A percentile compares a stretch with the other conserved stretches of the same genome.
These are phyloP conservation scores for Xerophyta viscosa DNA, from an alignment of 106 monocot species.

Conservation along the genomic window DNA sequence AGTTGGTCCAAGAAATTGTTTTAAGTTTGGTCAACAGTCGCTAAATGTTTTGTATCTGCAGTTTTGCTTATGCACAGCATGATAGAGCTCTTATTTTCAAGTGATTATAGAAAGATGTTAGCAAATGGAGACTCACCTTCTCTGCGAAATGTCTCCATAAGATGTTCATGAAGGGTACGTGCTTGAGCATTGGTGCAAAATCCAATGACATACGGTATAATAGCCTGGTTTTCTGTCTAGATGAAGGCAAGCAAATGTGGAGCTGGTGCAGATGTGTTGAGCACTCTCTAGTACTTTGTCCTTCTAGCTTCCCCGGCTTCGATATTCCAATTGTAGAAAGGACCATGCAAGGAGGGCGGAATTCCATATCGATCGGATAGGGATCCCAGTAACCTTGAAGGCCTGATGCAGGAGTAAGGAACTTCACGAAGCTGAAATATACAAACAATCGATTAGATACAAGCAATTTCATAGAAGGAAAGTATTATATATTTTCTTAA, in stretches of 20 bases:
- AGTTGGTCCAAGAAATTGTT: too few species aligned
- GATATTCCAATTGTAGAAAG: conserved; percentile 95
- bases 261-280: conserved; percentile 93
- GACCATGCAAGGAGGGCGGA: conserved; percentile 90
- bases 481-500: too few species aligned
- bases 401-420: conserved; percentile 82
- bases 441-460: too few species aligned
- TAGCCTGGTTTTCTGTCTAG: conserved; percentile 79
- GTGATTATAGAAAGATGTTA: too few species aligned
- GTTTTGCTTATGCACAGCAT: too few species aligned
- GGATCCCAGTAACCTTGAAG: conserved; percentile 99
- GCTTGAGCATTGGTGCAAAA: conserved; percentile 80
- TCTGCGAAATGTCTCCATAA: conserved; percentile 91
- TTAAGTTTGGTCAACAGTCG: too few species aligned
- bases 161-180: conserved; percentile 77
- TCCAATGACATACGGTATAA: conserved; percentile 94
- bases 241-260: conserved; percentile 87
- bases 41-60: too few species aligned
- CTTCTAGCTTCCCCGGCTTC: conserved; percentile 91
- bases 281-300: conserved; percentile 61
- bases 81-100: too few species aligned
- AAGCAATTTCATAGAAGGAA: too few species aligned
- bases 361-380: conserved; percentile 99
- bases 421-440: conserved; percentile 83
- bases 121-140: conserved; percentile 66